phyloP scores from a whole-genome alignment of 2,329 filamentous ascomycete species.

The Thelonectria olida region DNA sequence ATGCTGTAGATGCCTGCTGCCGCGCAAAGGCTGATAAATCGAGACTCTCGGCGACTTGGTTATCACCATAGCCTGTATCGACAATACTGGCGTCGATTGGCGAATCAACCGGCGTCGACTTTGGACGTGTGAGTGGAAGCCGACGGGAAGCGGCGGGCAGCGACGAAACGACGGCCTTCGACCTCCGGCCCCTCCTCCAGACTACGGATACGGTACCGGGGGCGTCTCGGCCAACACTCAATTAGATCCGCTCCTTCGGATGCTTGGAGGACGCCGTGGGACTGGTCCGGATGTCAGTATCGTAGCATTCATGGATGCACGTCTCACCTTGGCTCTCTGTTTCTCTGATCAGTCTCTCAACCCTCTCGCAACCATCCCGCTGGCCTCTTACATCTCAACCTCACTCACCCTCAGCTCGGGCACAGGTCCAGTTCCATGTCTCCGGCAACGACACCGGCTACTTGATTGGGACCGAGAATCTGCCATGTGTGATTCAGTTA shows the following conservation, averaged over 20 bases:
- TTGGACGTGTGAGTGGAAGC: conserved; percentile 13
- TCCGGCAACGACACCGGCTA: conserved; percentile 25
- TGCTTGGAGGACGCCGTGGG: background rate
- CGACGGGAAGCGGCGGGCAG: conserved; percentile 37
- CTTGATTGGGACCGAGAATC: background rate
- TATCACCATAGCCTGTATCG: background rate
- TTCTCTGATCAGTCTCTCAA: too few species aligned
- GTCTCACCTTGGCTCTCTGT: conserved; percentile 1
- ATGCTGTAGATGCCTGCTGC: background rate
- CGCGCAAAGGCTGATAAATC: background rate
- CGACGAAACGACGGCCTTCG: conserved; percentile 24
- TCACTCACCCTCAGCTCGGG: conserved; percentile 19
- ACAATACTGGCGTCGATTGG: background rate
- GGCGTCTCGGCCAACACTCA: conserved; percentile 1
- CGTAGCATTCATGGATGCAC: conserved; percentile 1
- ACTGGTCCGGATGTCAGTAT: background rate
- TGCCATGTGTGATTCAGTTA: background rate
- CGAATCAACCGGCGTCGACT: too few species aligned
- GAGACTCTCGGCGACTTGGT: background rate
- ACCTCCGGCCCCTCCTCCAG: conserved; percentile 20
- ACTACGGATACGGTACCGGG: background rate
- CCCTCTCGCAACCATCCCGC: background rate
- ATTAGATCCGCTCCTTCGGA: conserved; percentile 3
- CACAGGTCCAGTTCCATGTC: conserved; percentile 15
- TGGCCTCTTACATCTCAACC: conserved; percentile 3